Evolutionary conservation across 441 rosid genomes (phyloP), one percentile per base, ranked within the genome.

Genomic region (Pelargonium myrrhifolium): DNA sequence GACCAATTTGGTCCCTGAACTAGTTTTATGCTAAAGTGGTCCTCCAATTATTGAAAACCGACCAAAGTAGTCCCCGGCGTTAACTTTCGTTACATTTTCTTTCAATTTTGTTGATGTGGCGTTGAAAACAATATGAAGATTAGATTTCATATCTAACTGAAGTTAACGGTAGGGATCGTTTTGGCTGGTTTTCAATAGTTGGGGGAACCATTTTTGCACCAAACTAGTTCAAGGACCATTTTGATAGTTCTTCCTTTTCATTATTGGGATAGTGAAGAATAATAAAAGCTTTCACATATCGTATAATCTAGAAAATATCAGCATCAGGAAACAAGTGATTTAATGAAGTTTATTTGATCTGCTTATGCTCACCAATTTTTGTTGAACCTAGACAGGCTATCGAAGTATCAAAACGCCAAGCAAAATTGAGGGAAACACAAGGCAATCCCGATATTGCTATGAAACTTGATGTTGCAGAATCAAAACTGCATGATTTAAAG

Each of bases 391-490:
- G 83, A 80, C 86, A 93, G 97, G 92, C 96, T 68, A 83, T 87
- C 65, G 97, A 93, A 82, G 96, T 90, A 62, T 84, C 84, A 31
- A 93, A 79, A 75, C 87, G 93, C 31, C 98, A 93, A 80, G 87
- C 82, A 45, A 93, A 75, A 77, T 83, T 75, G 37, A 84, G 91
- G 80, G 94, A 93, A 82, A 79, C 82, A 74, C 89, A 76, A 4
- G 91, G 88, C 53, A 84, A 80, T 79, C 74, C 85, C 9, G 97
- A 93, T 65, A 76, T 74, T 72, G 77, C 81, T 26, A 79, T 84
- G 88, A 93, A 89, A 79, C 75, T 85, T 77, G 97, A 93, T 76
- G 84, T 83, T 69, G 87, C 89, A 31, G 97, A 90, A 69, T 67
- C 81, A 15, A 93, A 89, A 80, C 78, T 90, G 71, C 86, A 83